These are phyloP conservation scores for Tetratostichococcus sp. DNA, from an alignment of 139 green algal genomes.

Conservation along the genomic window DNA sequence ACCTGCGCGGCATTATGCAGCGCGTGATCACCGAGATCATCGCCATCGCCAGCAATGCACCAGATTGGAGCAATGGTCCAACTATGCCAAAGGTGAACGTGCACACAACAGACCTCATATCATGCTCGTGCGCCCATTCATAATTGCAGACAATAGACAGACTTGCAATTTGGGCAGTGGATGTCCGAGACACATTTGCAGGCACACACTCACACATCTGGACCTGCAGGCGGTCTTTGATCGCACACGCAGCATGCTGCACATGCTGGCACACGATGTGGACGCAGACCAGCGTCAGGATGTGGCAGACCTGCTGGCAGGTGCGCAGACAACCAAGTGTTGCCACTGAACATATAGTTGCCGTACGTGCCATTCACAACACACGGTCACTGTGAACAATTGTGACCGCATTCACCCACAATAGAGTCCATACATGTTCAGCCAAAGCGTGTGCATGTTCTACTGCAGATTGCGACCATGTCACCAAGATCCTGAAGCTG, in stretches of 20 bases:
- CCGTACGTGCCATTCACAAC: too few species aligned
- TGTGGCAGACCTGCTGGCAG: slow-evolving; percentile 23
- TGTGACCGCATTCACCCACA: too few species aligned
- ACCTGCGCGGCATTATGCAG: slow-evolving; percentile 21
- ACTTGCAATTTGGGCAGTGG: too few species aligned
- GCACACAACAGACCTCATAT: not conserved
- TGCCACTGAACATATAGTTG: too few species aligned
- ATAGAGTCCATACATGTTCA: too few species aligned
- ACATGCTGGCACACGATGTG: slow-evolving; percentile 12
- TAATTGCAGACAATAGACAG: not conserved
- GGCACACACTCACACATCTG: not conserved
- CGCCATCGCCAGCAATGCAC: slow-evolving; percentile 5
- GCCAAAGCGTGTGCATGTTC: not conserved
- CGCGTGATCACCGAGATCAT: slow-evolving; percentile 42
- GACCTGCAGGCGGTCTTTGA: not conserved
- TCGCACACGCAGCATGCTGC: slow-evolving; percentile 5
- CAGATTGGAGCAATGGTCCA: slow-evolving; percentile 9
- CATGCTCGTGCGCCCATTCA: not conserved
- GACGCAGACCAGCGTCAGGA: not conserved
- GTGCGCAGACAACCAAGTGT: too few species aligned
- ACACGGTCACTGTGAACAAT: too few species aligned
- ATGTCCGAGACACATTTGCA: too few species aligned
- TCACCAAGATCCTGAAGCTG: slow-evolving; percentile 48
- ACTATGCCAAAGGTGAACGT: slow-evolving; percentile 1
- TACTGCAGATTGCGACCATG: slow-evolving; percentile 35